These are phyloP conservation scores for Rhododendron ferrugineum DNA, from an alignment of 148 eudicot genomes.

Conservation along the genomic window DNA sequence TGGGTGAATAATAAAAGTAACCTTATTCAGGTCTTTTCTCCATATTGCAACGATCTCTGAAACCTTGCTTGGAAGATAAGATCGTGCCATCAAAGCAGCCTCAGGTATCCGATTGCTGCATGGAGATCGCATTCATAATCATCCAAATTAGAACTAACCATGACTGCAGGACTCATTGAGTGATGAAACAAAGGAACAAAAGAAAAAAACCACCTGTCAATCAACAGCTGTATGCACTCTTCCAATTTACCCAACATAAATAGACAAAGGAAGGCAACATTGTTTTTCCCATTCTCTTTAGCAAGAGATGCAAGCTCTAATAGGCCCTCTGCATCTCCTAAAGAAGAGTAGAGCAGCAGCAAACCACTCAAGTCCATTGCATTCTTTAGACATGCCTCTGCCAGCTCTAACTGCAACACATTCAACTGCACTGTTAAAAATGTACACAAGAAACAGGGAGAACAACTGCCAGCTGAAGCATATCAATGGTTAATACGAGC, in stretches of 20 bases:
- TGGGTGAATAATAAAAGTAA: slow-evolving; percentile 11
- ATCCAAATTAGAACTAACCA: not conserved
- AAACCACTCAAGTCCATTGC: slow-evolving; percentile 96
- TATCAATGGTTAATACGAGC: not conserved
- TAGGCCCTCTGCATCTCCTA: slow-evolving; percentile 94
- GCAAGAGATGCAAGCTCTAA: slow-evolving; percentile 69
- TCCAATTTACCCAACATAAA: slow-evolving; percentile 88
- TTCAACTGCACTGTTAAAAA: not conserved
- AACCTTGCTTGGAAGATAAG: slow-evolving; percentile 95
- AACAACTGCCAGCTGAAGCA: not conserved
- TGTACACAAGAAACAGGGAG: not conserved
- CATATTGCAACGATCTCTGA: slow-evolving; percentile 83
- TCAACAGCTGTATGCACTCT: slow-evolving; percentile 86
- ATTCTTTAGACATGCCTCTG: slow-evolving; percentile 79
- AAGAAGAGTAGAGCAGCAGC: slow-evolving; percentile 88
- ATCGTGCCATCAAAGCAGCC: slow-evolving; percentile 95
- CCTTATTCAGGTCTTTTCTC: slow-evolving; percentile 95
- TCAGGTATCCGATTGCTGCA: slow-evolving; percentile 96
- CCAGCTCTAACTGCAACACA: slow-evolving; percentile 80
- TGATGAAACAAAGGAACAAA: not conserved
- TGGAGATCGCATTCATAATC: slow-evolving; percentile 13
- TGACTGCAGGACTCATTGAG: not conserved
- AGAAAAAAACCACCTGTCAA: slow-evolving; percentile 58
- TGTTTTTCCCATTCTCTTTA: slow-evolving; percentile 84
- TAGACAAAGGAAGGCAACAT: slow-evolving; percentile 87